A percentile compares a stretch with the other conserved stretches of the same genome.
These are phyloP conservation scores for Physcia stellaris DNA, from an alignment of 495 filamentous ascomycete species.

Conservation along the genomic window DNA sequence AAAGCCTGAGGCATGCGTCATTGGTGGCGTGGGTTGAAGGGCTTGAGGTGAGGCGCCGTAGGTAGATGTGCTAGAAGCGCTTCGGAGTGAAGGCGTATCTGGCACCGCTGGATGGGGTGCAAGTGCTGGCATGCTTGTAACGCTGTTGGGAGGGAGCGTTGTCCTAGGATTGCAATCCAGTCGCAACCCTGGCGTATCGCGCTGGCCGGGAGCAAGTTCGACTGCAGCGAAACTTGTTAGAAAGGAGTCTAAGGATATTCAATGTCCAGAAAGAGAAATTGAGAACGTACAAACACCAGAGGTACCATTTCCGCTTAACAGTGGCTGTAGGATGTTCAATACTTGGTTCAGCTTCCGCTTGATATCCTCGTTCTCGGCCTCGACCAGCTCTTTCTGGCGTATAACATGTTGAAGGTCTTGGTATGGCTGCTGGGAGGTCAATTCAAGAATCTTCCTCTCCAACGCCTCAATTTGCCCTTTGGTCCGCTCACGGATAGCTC, in stretches of 20 bases:
- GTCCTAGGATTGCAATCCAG: too few relatives aligned
- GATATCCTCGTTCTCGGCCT: constrained; percentile 59
- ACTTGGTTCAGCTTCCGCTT: constrained; percentile 45
- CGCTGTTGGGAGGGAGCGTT: too few relatives aligned
- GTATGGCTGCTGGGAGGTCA: constrained; percentile 64
- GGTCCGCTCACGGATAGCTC: constrained; percentile 70
- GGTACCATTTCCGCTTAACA: constrained; percentile 26
- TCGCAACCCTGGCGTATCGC: too few relatives aligned
- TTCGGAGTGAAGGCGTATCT: constrained; percentile 1
- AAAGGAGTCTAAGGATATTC: too few relatives aligned
- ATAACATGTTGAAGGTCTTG: constrained; percentile 60
- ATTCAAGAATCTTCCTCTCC: constrained; percentile 55
- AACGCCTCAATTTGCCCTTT: constrained; percentile 68
- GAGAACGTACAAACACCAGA: too few relatives aligned
- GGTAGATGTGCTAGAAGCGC: constrained; percentile 8
- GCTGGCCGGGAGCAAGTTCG: too few relatives aligned
- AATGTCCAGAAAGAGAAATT: too few relatives aligned
- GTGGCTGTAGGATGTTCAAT: constrained; percentile 50
- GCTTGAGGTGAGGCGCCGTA: constrained; percentile 9
- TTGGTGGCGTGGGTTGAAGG: constrained; percentile 6
- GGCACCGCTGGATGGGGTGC: neutral
- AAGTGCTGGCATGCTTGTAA: neutral
- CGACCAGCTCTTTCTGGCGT: constrained; percentile 52
- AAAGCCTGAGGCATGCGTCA: constrained; percentile 2
- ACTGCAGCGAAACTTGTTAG: too few relatives aligned